phyloP scores from a whole-genome alignment of 345 rosid genomes.

The Laguncularia racemosa region DNA sequence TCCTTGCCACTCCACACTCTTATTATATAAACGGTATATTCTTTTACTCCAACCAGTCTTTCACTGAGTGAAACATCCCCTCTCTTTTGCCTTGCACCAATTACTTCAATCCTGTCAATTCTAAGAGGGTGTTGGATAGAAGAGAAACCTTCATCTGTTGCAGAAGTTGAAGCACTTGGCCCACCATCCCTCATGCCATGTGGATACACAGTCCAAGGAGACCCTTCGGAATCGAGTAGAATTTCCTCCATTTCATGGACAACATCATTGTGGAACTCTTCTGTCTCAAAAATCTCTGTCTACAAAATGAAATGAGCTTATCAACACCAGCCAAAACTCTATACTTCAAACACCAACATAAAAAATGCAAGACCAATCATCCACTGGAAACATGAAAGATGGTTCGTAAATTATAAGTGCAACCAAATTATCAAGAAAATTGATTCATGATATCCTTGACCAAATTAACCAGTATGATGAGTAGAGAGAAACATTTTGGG shows the following conservation, averaged over 20 bases:
- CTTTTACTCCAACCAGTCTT: conserved; percentile 93
- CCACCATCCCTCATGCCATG: conserved; percentile 74
- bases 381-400: no score
- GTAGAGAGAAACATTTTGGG: no score
- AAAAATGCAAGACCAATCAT: conserved; percentile 1
- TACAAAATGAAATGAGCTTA: conserved; percentile 23
- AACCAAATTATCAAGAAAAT: no score
- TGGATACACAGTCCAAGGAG: conserved; percentile 54
- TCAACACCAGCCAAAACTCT: conserved; percentile 1
- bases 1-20: conserved; percentile 72
- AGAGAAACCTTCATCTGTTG: conserved; percentile 33
- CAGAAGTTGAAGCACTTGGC: conserved; percentile 67
- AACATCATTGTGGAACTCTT: conserved; percentile 67
- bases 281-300: conserved; percentile 49
- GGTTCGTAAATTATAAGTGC: no score
- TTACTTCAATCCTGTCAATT: conserved; percentile 76
- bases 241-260: conserved; percentile 98
- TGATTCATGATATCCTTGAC: no score
- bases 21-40: conserved; percentile 75
- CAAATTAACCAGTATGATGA: no score
- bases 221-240: conserved; percentile 67
- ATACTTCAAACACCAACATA: neutral
- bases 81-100: conserved; percentile 86
- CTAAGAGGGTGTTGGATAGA: conserved; percentile 26
- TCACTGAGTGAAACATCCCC: conserved; percentile 92